Evolutionary conservation across 179 eudicot genomes (phyloP).

Genomic region (Gypsophila paniculata): DNA sequence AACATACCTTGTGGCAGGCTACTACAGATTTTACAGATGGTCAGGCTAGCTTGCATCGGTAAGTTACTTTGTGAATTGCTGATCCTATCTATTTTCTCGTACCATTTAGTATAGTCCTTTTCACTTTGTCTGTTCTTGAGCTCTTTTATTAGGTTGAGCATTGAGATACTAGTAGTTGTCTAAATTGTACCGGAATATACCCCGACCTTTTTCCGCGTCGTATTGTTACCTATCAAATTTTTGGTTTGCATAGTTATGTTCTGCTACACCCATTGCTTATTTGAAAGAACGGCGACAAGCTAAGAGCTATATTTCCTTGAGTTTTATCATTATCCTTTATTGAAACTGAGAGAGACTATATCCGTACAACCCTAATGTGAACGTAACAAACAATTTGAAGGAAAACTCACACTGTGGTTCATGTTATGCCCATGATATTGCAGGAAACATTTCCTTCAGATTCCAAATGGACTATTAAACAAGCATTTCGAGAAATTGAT

Average conservation of each 20-base stretch:
- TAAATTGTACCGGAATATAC: neutral
- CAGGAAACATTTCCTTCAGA: slow-evolving; percentile 49
- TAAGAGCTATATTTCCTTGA: neutral
- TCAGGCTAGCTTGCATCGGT: slow-evolving; percentile 50
- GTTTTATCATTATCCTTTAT: neutral
- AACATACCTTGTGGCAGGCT: slow-evolving; percentile 52
- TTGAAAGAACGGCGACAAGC: neutral
- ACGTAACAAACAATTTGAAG: neutral
- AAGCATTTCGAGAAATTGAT: slow-evolving; percentile 51
- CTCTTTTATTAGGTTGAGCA: neutral
- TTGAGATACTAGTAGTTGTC: neutral
- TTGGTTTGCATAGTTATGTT: too few relatives aligned
- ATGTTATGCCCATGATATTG: slow-evolving; percentile 17
- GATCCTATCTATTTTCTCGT: neutral
- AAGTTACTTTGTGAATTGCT: neutral
- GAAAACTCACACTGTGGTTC: neutral
- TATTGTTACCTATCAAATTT: neutral
- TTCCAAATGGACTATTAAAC: slow-evolving; percentile 43
- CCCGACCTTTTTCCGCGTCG: neutral
- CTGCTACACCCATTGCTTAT: neutral
- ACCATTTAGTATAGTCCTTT: neutral
- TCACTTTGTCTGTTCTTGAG: neutral
- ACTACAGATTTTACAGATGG: slow-evolving; percentile 44
- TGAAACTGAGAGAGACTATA: neutral
- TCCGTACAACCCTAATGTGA: neutral